Conservation (phyloP, 1,284 basidiomycete genomes). For the Athelia psychrophila region DNA sequence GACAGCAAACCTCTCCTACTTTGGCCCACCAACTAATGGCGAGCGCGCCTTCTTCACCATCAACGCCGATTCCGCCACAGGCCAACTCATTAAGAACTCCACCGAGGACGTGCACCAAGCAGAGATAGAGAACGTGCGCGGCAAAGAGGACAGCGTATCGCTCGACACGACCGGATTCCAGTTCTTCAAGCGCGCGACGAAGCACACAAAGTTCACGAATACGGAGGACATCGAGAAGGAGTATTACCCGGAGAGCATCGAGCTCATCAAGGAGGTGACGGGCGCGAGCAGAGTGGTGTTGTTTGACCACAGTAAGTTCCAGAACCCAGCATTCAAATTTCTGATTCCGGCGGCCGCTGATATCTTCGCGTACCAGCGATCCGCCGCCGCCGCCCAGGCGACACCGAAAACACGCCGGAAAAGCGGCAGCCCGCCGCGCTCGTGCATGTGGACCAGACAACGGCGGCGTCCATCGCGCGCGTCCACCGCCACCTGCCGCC, state of each 20-base stretch:
- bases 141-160: slow-evolving; percentile 36
- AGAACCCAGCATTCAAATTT: neutral
- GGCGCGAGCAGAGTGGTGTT: slow-evolving; percentile 56
- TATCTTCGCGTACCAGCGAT: slow-evolving; percentile 26
- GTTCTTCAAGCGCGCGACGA: slow-evolving; percentile 36
- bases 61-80: neutral
- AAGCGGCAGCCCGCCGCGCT: slow-evolving; percentile 44
- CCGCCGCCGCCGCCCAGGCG: slow-evolving; percentile 36
- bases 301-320: slow-evolving; percentile 61
- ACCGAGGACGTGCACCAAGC: neutral
- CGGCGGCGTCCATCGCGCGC: slow-evolving; percentile 41
- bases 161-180: slow-evolving; percentile 55
- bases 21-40: neutral
- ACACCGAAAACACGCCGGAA: slow-evolving; percentile 31
- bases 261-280: slow-evolving; percentile 57
- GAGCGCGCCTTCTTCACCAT: neutral
- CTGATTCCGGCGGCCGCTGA: neutral
- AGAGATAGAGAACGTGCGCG: slow-evolving; percentile 36
- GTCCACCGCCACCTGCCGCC: slow-evolving; percentile 53
- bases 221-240: slow-evolving; percentile 47
- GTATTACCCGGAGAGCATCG: slow-evolving; percentile 60
- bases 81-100: neutral
- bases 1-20: neutral
- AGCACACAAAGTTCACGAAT: slow-evolving; percentile 41
- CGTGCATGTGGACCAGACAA: slow-evolving; percentile 62